Conservation (phyloP, 2,329 filamentous ascomycete genomes). For the Tolypocladium ophioglossoides region DNA sequence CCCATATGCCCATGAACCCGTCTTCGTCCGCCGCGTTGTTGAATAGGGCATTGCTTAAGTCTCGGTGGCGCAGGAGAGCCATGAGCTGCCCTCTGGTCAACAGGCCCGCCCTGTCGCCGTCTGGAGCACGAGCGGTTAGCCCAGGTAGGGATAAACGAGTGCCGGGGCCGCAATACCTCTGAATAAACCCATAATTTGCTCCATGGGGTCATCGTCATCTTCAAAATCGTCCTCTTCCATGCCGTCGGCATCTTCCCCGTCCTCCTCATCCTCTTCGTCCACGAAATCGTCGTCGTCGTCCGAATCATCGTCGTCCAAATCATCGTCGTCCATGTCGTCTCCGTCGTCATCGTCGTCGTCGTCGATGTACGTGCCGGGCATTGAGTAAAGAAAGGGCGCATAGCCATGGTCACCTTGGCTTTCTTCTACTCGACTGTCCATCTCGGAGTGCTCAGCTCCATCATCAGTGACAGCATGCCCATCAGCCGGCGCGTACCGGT, state of each 20-base stretch:
- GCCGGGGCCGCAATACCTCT: conserved; percentile 13
- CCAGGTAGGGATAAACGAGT: background rate
- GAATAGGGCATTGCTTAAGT: conserved; percentile 25
- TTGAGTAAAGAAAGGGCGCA: background rate
- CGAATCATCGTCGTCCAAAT: conserved; percentile 11
- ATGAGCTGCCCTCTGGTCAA: conserved; percentile 27
- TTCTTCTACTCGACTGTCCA: background rate
- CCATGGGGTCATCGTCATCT: conserved; percentile 19
- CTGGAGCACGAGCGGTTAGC: conserved; percentile 6
- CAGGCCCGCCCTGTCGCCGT: conserved; percentile 15
- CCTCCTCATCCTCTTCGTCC: background rate
- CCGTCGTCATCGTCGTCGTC: conserved; percentile 12
- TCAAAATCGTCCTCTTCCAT: background rate
- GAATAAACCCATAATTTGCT: conserved; percentile 22
- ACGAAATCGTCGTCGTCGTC: conserved; percentile 8
- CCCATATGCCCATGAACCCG: conserved; percentile 25
- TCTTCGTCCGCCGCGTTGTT: conserved; percentile 26
- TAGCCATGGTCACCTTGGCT: background rate
- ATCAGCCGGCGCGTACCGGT: background rate
- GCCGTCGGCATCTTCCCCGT: conserved; percentile 13
- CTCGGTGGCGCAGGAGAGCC: conserved; percentile 26
- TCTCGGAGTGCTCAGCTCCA: background rate
- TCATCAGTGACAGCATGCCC: background rate
- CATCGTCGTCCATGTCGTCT: conserved; percentile 11
- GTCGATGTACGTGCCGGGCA: conserved; percentile 4